These are phyloP conservation scores for peach (Prunus persica) DNA, from an alignment of 306 rosid genomes.

Conservation along the genomic window DNA sequence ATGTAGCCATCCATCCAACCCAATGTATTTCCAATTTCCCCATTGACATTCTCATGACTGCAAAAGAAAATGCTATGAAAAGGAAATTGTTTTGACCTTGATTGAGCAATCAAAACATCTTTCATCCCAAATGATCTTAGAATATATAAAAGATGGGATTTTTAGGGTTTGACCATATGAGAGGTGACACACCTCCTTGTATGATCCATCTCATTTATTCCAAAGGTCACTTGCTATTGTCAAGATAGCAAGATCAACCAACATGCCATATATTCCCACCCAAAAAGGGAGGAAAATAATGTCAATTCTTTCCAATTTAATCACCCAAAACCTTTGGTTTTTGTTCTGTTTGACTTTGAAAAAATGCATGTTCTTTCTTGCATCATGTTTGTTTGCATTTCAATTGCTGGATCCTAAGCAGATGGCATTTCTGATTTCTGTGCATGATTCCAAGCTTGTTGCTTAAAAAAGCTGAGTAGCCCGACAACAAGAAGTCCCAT, in stretches of 20 bases:
- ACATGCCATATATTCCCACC: not conserved
- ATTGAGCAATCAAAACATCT: not conserved
- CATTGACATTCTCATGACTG: not conserved
- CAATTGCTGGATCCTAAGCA: too few relatives aligned
- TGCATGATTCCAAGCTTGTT: not conserved
- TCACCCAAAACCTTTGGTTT: not conserved
- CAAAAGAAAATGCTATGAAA: not conserved
- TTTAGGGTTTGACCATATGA: not conserved
- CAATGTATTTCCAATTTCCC: not conserved
- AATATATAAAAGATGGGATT: too few relatives aligned
- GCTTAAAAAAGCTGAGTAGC: not conserved
- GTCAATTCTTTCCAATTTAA: not conserved
- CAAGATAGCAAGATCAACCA: not conserved
- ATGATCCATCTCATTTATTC: not conserved
- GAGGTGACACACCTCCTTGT: not conserved
- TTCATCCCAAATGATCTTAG: not conserved
- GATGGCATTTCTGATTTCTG: not conserved
- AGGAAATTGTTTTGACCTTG: not conserved
- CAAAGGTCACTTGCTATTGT: not conserved
- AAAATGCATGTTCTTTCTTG: not conserved
- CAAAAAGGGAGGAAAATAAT: not conserved
- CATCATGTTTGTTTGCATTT: not conserved
- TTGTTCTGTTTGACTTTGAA: not conserved
- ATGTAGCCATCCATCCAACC: not conserved
- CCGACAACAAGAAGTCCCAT: not conserved